These are phyloP conservation scores for Saccharum hybrid DNA, from an alignment of 202 grass and related monocot species.

Conservation along the genomic window DNA sequence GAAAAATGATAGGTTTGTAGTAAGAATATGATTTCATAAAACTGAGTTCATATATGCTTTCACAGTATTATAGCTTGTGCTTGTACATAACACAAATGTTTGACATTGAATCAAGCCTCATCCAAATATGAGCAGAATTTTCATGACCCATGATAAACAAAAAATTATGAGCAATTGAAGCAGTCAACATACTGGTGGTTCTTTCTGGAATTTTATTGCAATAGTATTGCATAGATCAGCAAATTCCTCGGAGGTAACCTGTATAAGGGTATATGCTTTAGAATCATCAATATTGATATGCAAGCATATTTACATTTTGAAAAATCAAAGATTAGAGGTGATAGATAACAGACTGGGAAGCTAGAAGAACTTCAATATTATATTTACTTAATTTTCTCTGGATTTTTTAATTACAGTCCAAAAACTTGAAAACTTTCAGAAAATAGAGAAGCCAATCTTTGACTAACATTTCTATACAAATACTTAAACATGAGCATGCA, in stretches of 20 bases:
- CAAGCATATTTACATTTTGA: not conserved
- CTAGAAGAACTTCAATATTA: not conserved
- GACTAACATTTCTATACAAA: constrained; percentile 4
- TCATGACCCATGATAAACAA: constrained; percentile 19
- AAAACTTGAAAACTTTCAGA: constrained; percentile 13
- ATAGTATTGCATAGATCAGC: constrained; percentile 90
- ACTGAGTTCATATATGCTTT: constrained; percentile 14
- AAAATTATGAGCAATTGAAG: constrained; percentile 27
- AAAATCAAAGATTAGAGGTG: not conserved
- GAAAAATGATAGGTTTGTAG: not conserved
- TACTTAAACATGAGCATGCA: constrained; percentile 1
- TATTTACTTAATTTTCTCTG: not conserved
- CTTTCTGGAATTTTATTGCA: constrained; percentile 93
- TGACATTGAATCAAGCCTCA: not conserved
- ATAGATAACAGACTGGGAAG: not conserved
- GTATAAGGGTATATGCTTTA: constrained; percentile 46
- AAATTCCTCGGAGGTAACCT: constrained; percentile 97
- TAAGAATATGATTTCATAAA: constrained; percentile 11
- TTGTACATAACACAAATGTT: constrained; percentile 23
- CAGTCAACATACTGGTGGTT: constrained; percentile 77
- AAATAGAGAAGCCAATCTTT: not conserved
- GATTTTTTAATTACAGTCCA: constrained; percentile 6
- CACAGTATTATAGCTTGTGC: constrained; percentile 4
- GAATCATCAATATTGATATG: constrained; percentile 24
- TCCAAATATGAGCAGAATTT: constrained; percentile 13